Conservation (phyloP, 768 basidiomycete species). For the Hericium coralloides region DNA sequence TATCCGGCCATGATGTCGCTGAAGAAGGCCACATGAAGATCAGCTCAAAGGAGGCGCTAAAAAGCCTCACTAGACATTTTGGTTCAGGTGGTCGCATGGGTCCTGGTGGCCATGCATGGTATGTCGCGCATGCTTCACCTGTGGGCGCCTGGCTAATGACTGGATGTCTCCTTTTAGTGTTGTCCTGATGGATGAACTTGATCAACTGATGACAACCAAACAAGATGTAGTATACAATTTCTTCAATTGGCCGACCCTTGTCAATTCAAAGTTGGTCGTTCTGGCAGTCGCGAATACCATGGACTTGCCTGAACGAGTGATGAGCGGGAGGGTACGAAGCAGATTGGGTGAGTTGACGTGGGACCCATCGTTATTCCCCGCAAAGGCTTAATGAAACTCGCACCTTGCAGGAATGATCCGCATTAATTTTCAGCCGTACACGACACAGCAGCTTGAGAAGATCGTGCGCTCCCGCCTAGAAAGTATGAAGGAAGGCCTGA, state of each 20-base stretch:
- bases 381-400: not conserved
- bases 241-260: conserved; percentile 97
- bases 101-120: conserved; percentile 87
- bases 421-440: conserved; percentile 91
- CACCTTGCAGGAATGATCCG: conserved; percentile 61
- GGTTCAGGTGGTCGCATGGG: conserved; percentile 52
- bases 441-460: conserved; percentile 61
- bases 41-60: conserved; percentile 75
- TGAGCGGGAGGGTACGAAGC: conserved; percentile 88
- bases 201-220: conserved; percentile 91
- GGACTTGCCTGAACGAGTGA: conserved; percentile 92
- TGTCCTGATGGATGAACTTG: conserved; percentile 97
- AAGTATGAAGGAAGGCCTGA: conserved; percentile 43
- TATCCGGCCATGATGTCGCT: conserved; percentile 69
- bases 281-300: conserved; percentile 97
- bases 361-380: not conserved
- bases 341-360: conserved; percentile 57
- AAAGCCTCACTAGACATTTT: conserved; percentile 72
- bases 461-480: conserved; percentile 82
- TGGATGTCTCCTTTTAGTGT: conserved; percentile 42
- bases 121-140: conserved; percentile 18
- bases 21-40: conserved; percentile 57
- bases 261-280: conserved; percentile 83
- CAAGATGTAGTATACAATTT: conserved; percentile 99
- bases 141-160: conserved; percentile 2